Evolutionary conservation across 106 monocot genomes (phyloP), one percentile per base, ranked within the genome.

Genomic region (Allium sativum): DNA sequence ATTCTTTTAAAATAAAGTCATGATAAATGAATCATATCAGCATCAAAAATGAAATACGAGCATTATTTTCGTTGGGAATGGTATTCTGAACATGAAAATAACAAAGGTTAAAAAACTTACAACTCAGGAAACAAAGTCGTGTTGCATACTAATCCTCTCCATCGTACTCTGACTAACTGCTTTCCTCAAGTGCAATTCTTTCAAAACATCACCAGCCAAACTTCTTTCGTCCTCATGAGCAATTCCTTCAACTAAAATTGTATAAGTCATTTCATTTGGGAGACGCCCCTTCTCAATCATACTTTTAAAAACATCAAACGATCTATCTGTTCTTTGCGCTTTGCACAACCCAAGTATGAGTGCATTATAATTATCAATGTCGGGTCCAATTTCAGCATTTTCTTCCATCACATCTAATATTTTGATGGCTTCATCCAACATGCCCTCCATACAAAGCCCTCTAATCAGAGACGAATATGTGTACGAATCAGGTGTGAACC

Each of bases 311-410:
- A 85, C 67, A 72, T 83, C 83, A 17, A 94, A 75, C 0, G 89
- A 69, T 14, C 89, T 56, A 74, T 94, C 93, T 1, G 86, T 89
- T 14, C 86, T 48, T 58, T 86, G 80, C 18, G 80, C 80, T 54
- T 94, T 94, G 74, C 89, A 94, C 57, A 94, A 72, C 16, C 89
- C 86, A 42, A 83, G 78, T 66, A 94, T 79, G 3, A 94, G 82
- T 5, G 82, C 76, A 63, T 94, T 86, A 67, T 89, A 94, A 46
- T 94, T 94, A 64, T 85, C 89, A 22, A 86, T 48, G 17, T 86
- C 85, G 14, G 89, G 85, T 66, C 44, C 62, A 44, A 20, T 40
- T 17, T 69, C 73, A 31, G 31, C 31, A 41, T 89, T 71, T 66
- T 94, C 83, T 68, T 86, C 93, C 89, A 83, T 89, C 44, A 94